Conservation (phyloP, 768 basidiomycete genomes). For the Lactifluus volemus region DNA sequence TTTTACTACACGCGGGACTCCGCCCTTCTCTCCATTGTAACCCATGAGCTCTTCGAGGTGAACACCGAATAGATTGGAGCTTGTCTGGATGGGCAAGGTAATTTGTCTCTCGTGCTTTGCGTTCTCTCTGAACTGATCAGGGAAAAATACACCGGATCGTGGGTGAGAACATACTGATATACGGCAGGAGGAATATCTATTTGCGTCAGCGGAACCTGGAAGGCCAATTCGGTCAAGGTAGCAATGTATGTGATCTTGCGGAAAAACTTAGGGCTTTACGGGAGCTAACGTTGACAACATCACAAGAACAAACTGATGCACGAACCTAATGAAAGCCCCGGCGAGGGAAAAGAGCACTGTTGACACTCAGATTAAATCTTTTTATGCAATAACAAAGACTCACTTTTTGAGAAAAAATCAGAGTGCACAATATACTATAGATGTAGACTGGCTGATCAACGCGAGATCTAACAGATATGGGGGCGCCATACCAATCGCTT, state of each 20-base stretch:
- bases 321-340: slow-evolving; percentile 79
- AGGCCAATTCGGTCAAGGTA: slow-evolving; percentile 71
- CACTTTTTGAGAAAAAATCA: slow-evolving; percentile 69
- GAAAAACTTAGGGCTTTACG: slow-evolving; percentile 78
- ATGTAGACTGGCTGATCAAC: slow-evolving; percentile 6
- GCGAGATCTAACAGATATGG: not conserved
- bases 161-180: slow-evolving; percentile 51
- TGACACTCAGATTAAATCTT: slow-evolving; percentile 8
- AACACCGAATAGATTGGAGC: slow-evolving; percentile 67
- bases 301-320: not conserved
- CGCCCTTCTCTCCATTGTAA: slow-evolving; percentile 70
- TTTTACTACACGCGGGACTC: slow-evolving; percentile 70
- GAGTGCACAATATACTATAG: slow-evolving; percentile 77
- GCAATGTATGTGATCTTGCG: slow-evolving; percentile 70
- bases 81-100: slow-evolving; percentile 49
- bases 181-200: slow-evolving; percentile 79
- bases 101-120: slow-evolving; percentile 65
- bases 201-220: slow-evolving; percentile 73
- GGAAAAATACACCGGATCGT: not conserved
- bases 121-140: slow-evolving; percentile 52
- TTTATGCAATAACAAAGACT: slow-evolving; percentile 34
- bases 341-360: slow-evolving; percentile 84
- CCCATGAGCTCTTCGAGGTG: slow-evolving; percentile 82
- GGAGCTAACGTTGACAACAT: not conserved
- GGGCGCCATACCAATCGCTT: slow-evolving; percentile 54